Evolutionary conservation across 2,329 filamentous ascomycete species (phyloP), one percentile per base, ranked within the genome.

Genomic region (Sporothrix mexicana): DNA sequence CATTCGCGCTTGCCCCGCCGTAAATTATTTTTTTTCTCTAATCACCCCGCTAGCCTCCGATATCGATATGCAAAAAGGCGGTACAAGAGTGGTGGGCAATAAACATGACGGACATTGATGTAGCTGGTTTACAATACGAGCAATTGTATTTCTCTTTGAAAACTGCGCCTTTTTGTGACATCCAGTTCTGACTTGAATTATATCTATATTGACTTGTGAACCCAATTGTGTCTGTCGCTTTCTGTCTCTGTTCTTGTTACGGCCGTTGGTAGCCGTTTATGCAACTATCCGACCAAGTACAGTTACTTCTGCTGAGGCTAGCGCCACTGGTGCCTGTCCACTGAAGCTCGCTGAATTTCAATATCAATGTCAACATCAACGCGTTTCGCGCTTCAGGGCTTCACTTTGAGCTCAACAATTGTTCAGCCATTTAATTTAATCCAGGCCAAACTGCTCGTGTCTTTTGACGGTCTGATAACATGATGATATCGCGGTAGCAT

Each of bases 1-100:
- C 23, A 66, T 43, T 64, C 59, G 59, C 43, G 25, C 61, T 9
- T 47, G 61, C 61, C 61, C 61, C 61, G 61, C 61, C 61, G 10
- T 66, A 47, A 66, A 66, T 68, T 68, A 36, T 36, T 68, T 49
- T 68, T 68, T 49, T 53, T 59, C 59, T 62, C 17, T 62, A 43
- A 53, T 53, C 64, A 51, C 64, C 47, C 64, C 64, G 64, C 45
- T 68, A 53, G 67, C 20, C 66, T 69, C 49, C 53, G 51, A 59
- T 69, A 59, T 47, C 57, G 55, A 71, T 71, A 71, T 71, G 57
- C 57, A 64, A 2, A 2, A 55, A 69, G 43, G 49, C 66, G 66
- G 64, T 62, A 17, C 43, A 20, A 36, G 12, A 53, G 47, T n/a
- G 45, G 6, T 17, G 3, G 45, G 55, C 25, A 17, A 9, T 13